Evolutionary conservation across 2,329 filamentous ascomycete genomes (phyloP), one percentile per base, ranked within the genome.

Genomic region (Aulographum hederae): DNA sequence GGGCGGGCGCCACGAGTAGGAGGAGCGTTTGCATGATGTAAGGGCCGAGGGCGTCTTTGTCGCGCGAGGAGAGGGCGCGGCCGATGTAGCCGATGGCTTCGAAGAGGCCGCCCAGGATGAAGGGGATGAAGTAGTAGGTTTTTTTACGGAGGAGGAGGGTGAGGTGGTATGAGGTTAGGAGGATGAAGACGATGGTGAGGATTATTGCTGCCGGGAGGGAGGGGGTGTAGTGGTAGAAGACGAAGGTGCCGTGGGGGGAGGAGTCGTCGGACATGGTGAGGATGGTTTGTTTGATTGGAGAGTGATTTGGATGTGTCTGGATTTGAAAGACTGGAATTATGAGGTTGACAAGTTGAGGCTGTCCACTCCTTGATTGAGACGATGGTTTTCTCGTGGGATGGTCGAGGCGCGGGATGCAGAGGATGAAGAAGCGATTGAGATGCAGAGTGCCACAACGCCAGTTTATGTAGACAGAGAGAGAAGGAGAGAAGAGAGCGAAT

Each of bases 51-150:
- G 56, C 56, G 34, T 54, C 56, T 32, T 60, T 43, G 30, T 64
- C 45, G 0, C 39, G 32, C 0, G 52, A 47, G 0, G 59, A 60
- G 15, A 63, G 39, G 4, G 58, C 47, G 32, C 67, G 60, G 10
- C 58, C 62, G 25, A 64, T 43, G 40, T 69, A 69, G 12, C 66
- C 67, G 14, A 69, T 48, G 0, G 50, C 45, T 40, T 69, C 62
- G 43, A 67, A 62, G 66, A 28, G 15, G 1, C 56, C 59, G 0
- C 63, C 63, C 2, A 62, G 39, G 12, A 59, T 38, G 32, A 67
- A 57, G 0, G 57, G 51, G 1, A 57, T 46, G 35, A 63, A 63
- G 39, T 62, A 69, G 54, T 60, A 66, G 8, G 55, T 57, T 20
- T 53, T 48, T 2, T 54, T 54, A 17, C 48, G 56, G 14, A 54